These are phyloP conservation scores for Chrysosporium queenslandicum DNA, from an alignment of 2,329 filamentous ascomycete species.

Conservation along the genomic window DNA sequence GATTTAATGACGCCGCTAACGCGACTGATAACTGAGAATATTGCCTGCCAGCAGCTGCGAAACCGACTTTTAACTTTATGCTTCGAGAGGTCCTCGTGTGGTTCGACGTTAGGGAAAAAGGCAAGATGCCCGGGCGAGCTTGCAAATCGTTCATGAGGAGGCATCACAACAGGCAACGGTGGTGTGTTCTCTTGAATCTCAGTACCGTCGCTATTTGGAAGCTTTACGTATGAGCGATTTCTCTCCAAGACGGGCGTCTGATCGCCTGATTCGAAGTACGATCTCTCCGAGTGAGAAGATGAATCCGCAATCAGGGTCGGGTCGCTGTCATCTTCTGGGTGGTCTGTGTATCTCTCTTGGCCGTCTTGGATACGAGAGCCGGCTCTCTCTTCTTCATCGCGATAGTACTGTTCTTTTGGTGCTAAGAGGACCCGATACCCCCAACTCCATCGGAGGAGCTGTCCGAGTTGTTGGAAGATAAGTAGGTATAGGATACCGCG, in stretches of 20 bases:
- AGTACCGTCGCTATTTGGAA: neutral
- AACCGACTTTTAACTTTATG: constrained; percentile 16
- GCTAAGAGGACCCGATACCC: constrained; percentile 92
- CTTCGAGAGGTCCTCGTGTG: constrained; percentile 11
- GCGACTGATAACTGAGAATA: constrained; percentile 10
- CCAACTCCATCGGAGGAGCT: constrained; percentile 95
- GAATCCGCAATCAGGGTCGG: constrained; percentile 20
- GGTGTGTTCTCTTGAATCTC: neutral
- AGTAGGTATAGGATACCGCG: constrained; percentile 90
- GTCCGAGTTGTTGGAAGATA: constrained; percentile 95
- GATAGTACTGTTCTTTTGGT: constrained; percentile 53
- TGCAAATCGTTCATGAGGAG: constrained; percentile 24
- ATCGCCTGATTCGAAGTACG: constrained; percentile 30
- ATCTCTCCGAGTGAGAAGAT: constrained; percentile 14
- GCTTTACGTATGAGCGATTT: constrained; percentile 29
- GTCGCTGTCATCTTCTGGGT: constrained; percentile 25
- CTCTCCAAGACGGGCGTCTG: constrained; percentile 32
- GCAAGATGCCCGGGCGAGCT: constrained; percentile 47
- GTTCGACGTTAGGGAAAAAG: constrained; percentile 33
- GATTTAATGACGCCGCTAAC: constrained; percentile 16
- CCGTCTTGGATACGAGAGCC: constrained; percentile 31
- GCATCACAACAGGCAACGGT: constrained; percentile 1
- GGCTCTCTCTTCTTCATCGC: constrained; percentile 32
- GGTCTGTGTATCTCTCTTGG: constrained; percentile 33
- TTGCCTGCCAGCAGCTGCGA: neutral